Conservation (phyloP, 176 grass and related monocot species). For the Eremochloa ophiuroides region DNA sequence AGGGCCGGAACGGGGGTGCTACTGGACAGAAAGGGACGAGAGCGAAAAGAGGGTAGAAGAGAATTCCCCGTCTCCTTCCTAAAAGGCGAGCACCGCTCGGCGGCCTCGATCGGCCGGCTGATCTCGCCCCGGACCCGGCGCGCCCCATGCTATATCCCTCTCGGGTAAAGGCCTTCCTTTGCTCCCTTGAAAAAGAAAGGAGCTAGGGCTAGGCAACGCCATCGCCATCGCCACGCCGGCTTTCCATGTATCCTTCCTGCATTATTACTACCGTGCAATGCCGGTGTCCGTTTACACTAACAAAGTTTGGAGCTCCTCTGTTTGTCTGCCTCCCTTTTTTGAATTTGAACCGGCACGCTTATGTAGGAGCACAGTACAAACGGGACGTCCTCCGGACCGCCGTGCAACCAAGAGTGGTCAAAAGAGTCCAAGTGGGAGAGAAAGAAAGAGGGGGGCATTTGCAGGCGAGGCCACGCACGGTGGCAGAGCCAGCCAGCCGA, state of each 20-base stretch:
- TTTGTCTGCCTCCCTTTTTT: background rate
- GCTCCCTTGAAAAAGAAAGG: constrained; percentile 15
- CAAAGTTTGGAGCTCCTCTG: background rate
- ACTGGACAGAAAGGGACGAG: background rate
- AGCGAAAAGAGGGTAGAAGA: background rate
- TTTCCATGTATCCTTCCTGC: constrained; percentile 32
- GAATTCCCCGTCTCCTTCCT: constrained; percentile 24
- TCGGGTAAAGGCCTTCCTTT: no score
- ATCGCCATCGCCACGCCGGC: background rate
- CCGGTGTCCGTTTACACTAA: background rate
- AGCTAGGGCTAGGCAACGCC: no score
- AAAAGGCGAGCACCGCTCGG: constrained; percentile 10
- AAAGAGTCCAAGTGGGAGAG: background rate
- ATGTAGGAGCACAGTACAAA: background rate
- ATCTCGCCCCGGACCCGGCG: background rate
- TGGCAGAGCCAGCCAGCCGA: background rate
- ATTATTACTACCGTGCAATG: background rate
- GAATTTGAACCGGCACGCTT: background rate
- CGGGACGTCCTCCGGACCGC: background rate
- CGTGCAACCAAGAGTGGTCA: background rate
- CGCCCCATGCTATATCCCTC: no score
- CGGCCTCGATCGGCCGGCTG: background rate
- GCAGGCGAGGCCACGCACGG: background rate
- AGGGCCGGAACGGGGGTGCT: background rate
- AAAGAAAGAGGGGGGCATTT: background rate